Conservation (phyloP, 257 asterid genomes). For the Jasminum sambac region DNA sequence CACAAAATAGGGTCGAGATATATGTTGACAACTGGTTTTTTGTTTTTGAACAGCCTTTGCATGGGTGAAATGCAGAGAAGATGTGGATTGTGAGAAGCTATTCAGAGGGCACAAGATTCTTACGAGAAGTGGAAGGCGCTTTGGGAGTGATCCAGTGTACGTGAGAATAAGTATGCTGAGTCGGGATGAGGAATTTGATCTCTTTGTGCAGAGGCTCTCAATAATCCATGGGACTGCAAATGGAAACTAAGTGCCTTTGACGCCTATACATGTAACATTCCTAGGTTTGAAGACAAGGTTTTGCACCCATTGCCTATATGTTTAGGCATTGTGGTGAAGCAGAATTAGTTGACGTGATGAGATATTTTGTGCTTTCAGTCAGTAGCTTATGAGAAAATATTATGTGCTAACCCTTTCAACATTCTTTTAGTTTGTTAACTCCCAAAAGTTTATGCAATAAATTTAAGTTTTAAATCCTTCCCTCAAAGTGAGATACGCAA, state of each 20-base stretch:
- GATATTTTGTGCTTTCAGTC: not conserved
- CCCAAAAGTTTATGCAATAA: not conserved
- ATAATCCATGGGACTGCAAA: constrained; percentile 28
- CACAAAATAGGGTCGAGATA: not conserved
- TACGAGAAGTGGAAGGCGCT: constrained; percentile 61
- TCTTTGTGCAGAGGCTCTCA: constrained; percentile 59
- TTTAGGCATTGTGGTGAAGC: constrained; percentile 30
- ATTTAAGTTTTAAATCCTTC: not conserved
- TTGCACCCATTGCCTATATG: constrained; percentile 13
- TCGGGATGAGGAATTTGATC: constrained; percentile 44
- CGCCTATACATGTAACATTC: not conserved
- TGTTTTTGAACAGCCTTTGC: constrained; percentile 63
- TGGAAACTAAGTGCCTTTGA: constrained; percentile 25
- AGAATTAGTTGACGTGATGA: not conserved
- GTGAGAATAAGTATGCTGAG: constrained; percentile 62
- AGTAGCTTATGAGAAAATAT: not conserved
- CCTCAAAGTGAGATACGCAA: not conserved
- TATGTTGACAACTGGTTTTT: not conserved
- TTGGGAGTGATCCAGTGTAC: constrained; percentile 51
- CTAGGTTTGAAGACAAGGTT: not conserved
- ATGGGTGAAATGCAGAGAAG: constrained; percentile 67
- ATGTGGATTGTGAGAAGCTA: constrained; percentile 51
- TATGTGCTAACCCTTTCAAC: not conserved
- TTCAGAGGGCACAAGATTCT: constrained; percentile 50
- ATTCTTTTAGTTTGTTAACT: not conserved